Conservation (phyloP, 768 basidiomycete species). For the Agrocybe praecox region DNA sequence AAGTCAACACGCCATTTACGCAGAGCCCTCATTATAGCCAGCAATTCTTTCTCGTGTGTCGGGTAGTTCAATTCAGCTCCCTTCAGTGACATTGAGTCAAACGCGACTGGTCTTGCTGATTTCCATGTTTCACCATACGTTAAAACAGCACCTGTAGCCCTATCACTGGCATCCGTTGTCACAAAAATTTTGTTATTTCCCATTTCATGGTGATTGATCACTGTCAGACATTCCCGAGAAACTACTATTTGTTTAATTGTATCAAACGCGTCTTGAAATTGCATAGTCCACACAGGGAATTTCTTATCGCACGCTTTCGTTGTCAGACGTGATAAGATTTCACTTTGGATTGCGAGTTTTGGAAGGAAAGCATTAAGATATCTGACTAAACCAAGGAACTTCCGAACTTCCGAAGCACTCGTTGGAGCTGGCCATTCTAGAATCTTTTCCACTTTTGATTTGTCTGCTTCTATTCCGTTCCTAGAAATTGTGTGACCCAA, state of each 20-base stretch:
- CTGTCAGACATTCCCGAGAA: constrained; percentile 16
- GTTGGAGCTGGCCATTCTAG: constrained; percentile 27
- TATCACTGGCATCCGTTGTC: constrained; percentile 13
- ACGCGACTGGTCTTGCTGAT: neutral
- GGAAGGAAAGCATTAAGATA: constrained; percentile 19
- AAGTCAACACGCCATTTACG: constrained; percentile 23
- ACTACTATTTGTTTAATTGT: constrained; percentile 37
- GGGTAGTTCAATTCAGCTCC: constrained; percentile 6
- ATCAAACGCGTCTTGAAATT: constrained; percentile 14
- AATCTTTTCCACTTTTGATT: constrained; percentile 26
- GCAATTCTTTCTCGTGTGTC: constrained; percentile 28
- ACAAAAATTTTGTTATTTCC: constrained; percentile 8
- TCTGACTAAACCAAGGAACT: constrained; percentile 18
- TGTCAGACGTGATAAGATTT: neutral
- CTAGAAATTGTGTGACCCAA: constrained; percentile 38
- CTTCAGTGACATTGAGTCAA: neutral
- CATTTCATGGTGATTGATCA: constrained; percentile 11
- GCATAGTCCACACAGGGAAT: constrained; percentile 2
- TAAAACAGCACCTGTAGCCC: constrained; percentile 26
- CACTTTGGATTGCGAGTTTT: constrained; percentile 2
- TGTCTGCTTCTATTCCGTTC: constrained; percentile 27
- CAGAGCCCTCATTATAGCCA: constrained; percentile 37
- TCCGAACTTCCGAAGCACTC: constrained; percentile 8
- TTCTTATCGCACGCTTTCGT: constrained; percentile 9
- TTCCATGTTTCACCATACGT: constrained; percentile 28